phyloP scores from a whole-genome alignment of 2,329 filamentous ascomycete genomes.

The Samsoniella hepiali region DNA sequence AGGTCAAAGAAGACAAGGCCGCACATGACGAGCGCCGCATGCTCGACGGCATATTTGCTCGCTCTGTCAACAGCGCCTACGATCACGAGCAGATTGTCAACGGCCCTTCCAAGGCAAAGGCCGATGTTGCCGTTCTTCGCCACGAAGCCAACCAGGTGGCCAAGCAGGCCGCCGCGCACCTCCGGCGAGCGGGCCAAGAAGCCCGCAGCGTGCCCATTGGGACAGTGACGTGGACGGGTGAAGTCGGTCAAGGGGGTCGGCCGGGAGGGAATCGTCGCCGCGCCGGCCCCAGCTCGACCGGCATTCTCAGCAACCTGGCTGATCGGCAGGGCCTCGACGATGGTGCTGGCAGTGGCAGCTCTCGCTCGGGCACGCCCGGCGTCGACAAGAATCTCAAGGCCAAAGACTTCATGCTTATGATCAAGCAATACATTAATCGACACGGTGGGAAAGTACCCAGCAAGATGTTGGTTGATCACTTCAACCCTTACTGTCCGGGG shows the following conservation, averaged over 20 bases:
- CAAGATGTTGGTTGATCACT: slow-evolving; percentile 86
- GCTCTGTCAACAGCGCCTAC: slow-evolving; percentile 83
- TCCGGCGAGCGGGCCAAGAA: slow-evolving; percentile 69
- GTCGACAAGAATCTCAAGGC: slow-evolving; percentile 42
- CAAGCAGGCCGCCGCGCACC: slow-evolving; percentile 70
- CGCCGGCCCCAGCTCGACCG: slow-evolving; percentile 51
- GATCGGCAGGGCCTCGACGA: slow-evolving; percentile 52
- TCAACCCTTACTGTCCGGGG: slow-evolving; percentile 68
- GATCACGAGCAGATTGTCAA: slow-evolving; percentile 91
- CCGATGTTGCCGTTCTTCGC: slow-evolving; percentile 75
- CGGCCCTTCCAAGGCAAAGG: slow-evolving; percentile 66
- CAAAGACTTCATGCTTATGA: slow-evolving; percentile 66
- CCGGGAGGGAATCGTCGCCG: slow-evolving; percentile 55
- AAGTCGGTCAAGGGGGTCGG: slow-evolving; percentile 72
- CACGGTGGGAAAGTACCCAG: slow-evolving; percentile 78
- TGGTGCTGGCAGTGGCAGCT: slow-evolving; percentile 42
- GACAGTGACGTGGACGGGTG: slow-evolving; percentile 90
- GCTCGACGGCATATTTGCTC: slow-evolving; percentile 84
- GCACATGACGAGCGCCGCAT: slow-evolving; percentile 67
- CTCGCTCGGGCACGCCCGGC: slow-evolving; percentile 45
- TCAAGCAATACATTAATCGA: slow-evolving; percentile 72
- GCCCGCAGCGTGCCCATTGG: slow-evolving; percentile 74
- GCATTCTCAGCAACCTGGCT: slow-evolving; percentile 55
- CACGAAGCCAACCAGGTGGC: slow-evolving; percentile 79
- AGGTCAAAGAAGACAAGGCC: slow-evolving; percentile 54